phyloP scores from a whole-genome alignment of 768 basidiomycete genomes.

The Termitomyces eurrhizus region DNA sequence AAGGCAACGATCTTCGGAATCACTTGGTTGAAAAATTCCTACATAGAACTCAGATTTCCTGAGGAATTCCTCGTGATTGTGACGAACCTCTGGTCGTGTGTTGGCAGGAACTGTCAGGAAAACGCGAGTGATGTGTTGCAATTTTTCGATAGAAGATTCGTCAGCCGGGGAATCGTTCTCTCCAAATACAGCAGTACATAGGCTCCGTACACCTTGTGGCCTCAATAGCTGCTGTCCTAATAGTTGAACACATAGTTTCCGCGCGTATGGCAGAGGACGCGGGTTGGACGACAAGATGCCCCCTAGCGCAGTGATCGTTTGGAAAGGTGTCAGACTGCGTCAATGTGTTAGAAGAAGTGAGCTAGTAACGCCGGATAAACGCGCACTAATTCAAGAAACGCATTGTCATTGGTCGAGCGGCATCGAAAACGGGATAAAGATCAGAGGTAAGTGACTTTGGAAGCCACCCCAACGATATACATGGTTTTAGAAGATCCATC shows the following conservation, averaged over 20 bases:
- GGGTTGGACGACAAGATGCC: constrained; percentile 46
- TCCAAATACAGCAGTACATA: constrained; percentile 67
- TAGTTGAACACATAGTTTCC: constrained; percentile 55
- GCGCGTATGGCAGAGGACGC: constrained; percentile 45
- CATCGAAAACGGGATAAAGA: constrained; percentile 36
- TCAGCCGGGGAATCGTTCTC: constrained; percentile 48
- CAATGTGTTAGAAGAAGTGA: constrained; percentile 16
- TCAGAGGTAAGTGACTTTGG: constrained; percentile 46
- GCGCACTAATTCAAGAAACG: constrained; percentile 63
- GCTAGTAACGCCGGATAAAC: constrained; percentile 13
- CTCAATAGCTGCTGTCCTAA: constrained; percentile 70
- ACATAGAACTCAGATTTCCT: constrained; percentile 4
- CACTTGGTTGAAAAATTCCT: constrained; percentile 63
- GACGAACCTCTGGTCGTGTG: constrained; percentile 51
- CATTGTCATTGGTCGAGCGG: constrained; percentile 46
- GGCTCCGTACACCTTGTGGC: constrained; percentile 63
- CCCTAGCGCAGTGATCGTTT: constrained; percentile 64
- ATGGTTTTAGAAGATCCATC: constrained; percentile 53
- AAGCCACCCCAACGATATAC: constrained; percentile 70
- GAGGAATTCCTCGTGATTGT: background rate
- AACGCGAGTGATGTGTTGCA: constrained; percentile 67
- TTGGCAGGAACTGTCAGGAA: constrained; percentile 59
- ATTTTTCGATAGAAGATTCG: constrained; percentile 58
- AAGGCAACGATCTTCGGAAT: constrained; percentile 53
- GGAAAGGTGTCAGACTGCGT: constrained; percentile 57